Conservation (phyloP, 345 rosid genomes). For the Salix exigua region DNA sequence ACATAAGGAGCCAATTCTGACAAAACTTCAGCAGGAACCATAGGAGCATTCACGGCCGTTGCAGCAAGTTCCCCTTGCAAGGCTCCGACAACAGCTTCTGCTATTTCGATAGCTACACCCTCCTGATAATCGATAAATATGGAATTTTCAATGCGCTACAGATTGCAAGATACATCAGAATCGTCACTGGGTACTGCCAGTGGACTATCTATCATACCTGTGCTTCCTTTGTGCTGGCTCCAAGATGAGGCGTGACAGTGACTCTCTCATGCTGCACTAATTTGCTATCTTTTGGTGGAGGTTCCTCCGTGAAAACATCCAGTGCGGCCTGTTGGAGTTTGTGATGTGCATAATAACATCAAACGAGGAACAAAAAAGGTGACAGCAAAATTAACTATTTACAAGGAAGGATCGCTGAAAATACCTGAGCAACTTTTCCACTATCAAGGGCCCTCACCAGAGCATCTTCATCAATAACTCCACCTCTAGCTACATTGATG, state of each 20-base stretch:
- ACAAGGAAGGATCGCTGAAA: not conserved
- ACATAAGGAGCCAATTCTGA: slow-evolving; percentile 65
- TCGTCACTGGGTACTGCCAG: not conserved
- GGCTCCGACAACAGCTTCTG: slow-evolving; percentile 85
- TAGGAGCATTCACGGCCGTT: slow-evolving; percentile 85
- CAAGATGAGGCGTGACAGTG: slow-evolving; percentile 82
- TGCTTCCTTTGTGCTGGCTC: slow-evolving; percentile 92
- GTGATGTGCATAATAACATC: not conserved
- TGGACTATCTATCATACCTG: slow-evolving; percentile 35
- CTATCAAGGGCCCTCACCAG: slow-evolving; percentile 63
- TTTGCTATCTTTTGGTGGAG: slow-evolving; percentile 57
- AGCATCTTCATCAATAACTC: slow-evolving; percentile 84
- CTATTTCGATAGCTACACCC: slow-evolving; percentile 87
- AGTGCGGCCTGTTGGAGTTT: slow-evolving; percentile 57
- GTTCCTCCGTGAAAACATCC: slow-evolving; percentile 73
- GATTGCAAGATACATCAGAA: not conserved
- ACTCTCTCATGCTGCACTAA: slow-evolving; percentile 68
- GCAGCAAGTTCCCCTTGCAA: slow-evolving; percentile 70
- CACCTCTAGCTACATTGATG: slow-evolving; percentile 84
- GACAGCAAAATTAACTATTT: not conserved
- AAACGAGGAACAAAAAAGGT: not conserved
- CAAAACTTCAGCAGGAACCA: slow-evolving; percentile 64
- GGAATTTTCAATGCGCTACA: not conserved
- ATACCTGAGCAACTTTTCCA: slow-evolving; percentile 69
- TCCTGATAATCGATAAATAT: slow-evolving; percentile 33